Conservation (phyloP, 225 moss, liverwort and hornwort species). For the Physcomitrium patens region DNA sequence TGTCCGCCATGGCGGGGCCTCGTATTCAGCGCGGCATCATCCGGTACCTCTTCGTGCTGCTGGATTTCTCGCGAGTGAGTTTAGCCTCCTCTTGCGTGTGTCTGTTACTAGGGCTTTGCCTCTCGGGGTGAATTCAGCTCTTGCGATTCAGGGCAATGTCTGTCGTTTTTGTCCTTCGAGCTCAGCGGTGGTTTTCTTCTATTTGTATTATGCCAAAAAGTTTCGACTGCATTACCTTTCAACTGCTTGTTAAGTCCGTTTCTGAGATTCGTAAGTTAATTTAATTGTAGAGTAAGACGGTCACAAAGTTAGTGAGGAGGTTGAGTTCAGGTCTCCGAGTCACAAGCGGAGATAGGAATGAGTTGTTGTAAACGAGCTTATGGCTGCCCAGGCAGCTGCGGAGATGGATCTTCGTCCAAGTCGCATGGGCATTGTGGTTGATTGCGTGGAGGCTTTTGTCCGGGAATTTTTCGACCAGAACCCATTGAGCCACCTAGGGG, state of each 20-base stretch:
- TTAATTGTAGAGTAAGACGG: neutral
- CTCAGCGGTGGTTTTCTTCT: neutral
- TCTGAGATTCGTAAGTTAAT: neutral
- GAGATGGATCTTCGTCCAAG: slow-evolving; percentile 97
- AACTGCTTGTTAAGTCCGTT: neutral
- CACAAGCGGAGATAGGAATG: slow-evolving; percentile 37
- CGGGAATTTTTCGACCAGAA: slow-evolving; percentile 98
- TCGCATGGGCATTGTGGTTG: slow-evolving; percentile 88
- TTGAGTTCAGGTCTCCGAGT: slow-evolving; percentile 16
- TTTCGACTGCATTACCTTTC: neutral
- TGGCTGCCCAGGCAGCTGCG: slow-evolving; percentile 90
- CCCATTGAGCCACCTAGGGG: slow-evolving; percentile 86
- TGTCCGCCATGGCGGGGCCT: slow-evolving; percentile 81
- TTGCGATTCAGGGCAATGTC: neutral
- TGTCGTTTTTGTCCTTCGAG: neutral
- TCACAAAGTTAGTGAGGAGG: neutral
- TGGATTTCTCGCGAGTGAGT: slow-evolving; percentile 92
- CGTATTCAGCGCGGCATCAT: slow-evolving; percentile 98
- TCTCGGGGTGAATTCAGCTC: neutral
- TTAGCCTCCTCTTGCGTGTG: neutral
- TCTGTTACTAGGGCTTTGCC: neutral
- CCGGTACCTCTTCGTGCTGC: slow-evolving; percentile 79
- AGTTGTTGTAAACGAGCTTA: slow-evolving; percentile 45
- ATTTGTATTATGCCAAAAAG: neutral
- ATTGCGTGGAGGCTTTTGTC: slow-evolving; percentile 88